Evolutionary conservation across 2,329 filamentous ascomycete species (phyloP), one percentile per base, ranked within the genome.

Genomic region (Colletotrichum truncatum): DNA sequence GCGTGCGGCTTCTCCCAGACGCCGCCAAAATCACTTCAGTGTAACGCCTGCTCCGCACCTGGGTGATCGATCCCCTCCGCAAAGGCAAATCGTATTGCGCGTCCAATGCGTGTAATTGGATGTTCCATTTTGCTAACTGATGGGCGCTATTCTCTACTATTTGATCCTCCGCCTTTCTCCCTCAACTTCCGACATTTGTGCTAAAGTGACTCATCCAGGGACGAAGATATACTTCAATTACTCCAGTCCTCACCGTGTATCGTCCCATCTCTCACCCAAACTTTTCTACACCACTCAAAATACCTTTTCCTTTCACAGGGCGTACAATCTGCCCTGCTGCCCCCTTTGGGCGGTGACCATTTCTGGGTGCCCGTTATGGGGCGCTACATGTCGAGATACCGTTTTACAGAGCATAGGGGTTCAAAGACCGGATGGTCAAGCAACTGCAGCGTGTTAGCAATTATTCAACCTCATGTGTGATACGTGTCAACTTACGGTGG

Each of bases 381-480:
- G 51, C 23, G 25, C 57, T 23, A n/a, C n/a, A 48, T 28, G 10
- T 52, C 26, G 36, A 56, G 21, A 55, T 34, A 45, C 11, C 41
- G 30, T 39, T 67, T 77, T 77, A 88, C 72, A 89, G 78, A 57
- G 92, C 92, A 76, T 91, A 94, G 14, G 92, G 92, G 83, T 94
- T 94, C 73, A 94, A 81, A 38, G 91, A 93, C 67, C 92, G 89
- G 74, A 94, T 94, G n/a, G 92, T 94, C 78, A 94, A 79, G 83
- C 92, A 94, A 72, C 91, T 94, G 70, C 21, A 69, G 36, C 51
- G 14, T 48, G 71, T 86, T 79, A 85, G 81, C 73, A 70, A 32
- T 51, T n/a, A 8, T 41, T 32, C 25, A 16, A 9, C 39, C 23
- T 34, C n/a, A 48, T 26, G 26, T 21, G 11, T 25, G 26, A 9